These are phyloP conservation scores for Pseudogymnoascus pannorum DNA, from an alignment of 2,329 filamentous ascomycete genomes.

Conservation along the genomic window DNA sequence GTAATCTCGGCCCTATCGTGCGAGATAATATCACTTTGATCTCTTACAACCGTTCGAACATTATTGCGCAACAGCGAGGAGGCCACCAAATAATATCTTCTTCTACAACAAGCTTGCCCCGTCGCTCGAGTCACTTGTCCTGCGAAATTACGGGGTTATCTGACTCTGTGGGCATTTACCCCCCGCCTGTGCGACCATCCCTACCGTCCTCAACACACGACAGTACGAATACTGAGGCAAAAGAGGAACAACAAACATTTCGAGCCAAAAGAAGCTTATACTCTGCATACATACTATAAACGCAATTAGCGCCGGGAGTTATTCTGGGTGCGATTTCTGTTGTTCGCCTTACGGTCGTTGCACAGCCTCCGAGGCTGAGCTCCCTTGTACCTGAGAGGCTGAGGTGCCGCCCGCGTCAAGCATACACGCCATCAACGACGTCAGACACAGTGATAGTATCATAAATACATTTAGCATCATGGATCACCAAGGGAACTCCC, in stretches of 20 bases:
- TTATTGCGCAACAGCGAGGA: neutral
- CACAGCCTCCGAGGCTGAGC: neutral
- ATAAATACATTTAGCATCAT: conserved; percentile 2
- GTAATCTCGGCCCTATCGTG: neutral
- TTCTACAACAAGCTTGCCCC: neutral
- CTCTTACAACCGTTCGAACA: neutral
- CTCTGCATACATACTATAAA: neutral
- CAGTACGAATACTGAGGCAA: neutral
- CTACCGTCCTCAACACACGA: neutral
- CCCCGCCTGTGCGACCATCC: neutral
- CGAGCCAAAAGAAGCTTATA: neutral
- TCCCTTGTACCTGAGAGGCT: conserved; percentile 5
- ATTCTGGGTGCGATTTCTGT: neutral
- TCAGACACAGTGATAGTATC: neutral
- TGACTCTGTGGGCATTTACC: neutral
- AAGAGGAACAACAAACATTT: neutral
- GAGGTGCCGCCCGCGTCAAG: neutral
- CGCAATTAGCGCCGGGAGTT: conserved; percentile 1
- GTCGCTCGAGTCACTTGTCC: neutral
- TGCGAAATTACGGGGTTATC: neutral
- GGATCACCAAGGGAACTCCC: conserved; percentile 3
- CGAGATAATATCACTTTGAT: neutral
- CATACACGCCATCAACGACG: neutral
- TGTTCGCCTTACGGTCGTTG: neutral
- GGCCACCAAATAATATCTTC: neutral